Conservation (phyloP, 1,284 basidiomycete species). For the Puccinia polysora region DNA sequence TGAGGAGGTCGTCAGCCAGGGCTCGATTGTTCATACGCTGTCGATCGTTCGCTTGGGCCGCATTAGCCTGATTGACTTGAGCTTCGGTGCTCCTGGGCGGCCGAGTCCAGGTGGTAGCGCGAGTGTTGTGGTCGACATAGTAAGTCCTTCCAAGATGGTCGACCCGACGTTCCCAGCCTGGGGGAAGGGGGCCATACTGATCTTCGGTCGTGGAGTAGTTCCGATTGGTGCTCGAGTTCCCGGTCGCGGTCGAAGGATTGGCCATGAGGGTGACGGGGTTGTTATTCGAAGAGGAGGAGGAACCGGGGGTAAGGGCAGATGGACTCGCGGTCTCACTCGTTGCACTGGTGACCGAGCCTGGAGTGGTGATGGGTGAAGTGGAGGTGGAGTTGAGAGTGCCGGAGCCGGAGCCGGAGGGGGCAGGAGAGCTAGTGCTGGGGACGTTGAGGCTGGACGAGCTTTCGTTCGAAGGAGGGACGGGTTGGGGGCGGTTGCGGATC, state of each 20-base stretch:
- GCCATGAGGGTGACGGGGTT: conserved; percentile 55
- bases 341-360: conserved; percentile 49
- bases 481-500: conserved; percentile 66
- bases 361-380: conserved; percentile 49
- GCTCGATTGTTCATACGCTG: conserved; percentile 72
- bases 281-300: conserved; percentile 48
- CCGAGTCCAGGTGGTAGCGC: conserved; percentile 76
- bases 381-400: conserved; percentile 49
- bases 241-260: conserved; percentile 52
- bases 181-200: conserved; percentile 72
- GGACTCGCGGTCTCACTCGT: conserved; percentile 36
- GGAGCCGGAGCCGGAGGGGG: conserved; percentile 56
- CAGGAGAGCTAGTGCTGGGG: neutral
- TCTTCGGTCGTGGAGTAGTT: conserved; percentile 78
- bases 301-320: conserved; percentile 32
- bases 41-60: conserved; percentile 62
- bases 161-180: conserved; percentile 86
- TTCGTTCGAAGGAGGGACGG: conserved; percentile 45
- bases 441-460: conserved; percentile 54
- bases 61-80: conserved; percentile 57
- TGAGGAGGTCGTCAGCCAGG: conserved; percentile 72
- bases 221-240: conserved; percentile 59
- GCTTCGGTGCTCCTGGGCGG: conserved; percentile 52
- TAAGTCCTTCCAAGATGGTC: conserved; percentile 84
- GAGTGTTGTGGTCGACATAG: conserved; percentile 62